A percentile compares a stretch with the other conserved stretches of the same genome.
Evolutionary conservation across 345 rosid genomes (phyloP).

Genomic region (Eucalyptus marginata): DNA sequence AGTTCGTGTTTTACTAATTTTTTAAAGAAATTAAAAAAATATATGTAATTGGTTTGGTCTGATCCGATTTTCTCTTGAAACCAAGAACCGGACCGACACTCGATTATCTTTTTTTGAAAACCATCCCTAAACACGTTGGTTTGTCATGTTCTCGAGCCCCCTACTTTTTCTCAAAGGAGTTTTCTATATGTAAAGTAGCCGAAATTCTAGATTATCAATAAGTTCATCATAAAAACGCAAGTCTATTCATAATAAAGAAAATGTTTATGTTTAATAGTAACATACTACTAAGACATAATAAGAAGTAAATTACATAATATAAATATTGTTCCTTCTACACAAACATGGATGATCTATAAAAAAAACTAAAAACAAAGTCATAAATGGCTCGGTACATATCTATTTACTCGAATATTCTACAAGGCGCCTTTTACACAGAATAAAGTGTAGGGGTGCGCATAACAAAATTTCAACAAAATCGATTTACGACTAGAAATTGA

Average conservation of each 20-base stretch:
- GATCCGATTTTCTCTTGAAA: too few species aligned
- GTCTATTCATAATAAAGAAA: background rate
- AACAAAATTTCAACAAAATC: too few species aligned
- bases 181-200: background rate
- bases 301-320: background rate
- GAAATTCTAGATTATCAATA: background rate
- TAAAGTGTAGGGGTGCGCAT: background rate
- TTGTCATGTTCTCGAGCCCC: rapidly evolving
- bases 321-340: background rate
- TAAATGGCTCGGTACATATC: background rate
- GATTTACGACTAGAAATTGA: too few species aligned
- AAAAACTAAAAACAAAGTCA: background rate
- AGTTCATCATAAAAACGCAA: background rate
- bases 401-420: background rate
- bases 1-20: too few species aligned
- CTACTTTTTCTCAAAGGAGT: background rate
- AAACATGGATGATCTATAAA: background rate
- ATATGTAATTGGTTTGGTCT: rapidly evolving
- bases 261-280: background rate
- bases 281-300: background rate
- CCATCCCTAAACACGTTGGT: rapidly evolving
- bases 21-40: too few species aligned
- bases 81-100: rapidly evolving
- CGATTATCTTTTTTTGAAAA: background rate
- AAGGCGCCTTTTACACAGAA: background rate